Base-by-base conservation (phyloP, 768 basidiomycete species). In the Amanita exitialis region DNA sequence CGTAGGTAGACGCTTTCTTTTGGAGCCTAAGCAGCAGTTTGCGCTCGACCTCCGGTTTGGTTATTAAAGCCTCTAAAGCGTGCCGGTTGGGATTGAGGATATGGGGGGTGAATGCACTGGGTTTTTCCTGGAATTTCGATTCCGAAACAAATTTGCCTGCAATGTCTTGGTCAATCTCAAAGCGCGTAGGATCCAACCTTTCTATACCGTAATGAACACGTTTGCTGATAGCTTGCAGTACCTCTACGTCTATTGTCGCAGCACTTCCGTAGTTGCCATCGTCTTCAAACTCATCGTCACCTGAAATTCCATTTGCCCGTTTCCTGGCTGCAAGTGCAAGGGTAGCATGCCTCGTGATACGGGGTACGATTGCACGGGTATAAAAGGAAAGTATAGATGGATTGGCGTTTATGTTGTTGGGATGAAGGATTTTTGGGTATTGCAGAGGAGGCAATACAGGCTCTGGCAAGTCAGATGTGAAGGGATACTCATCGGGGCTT, bases 91-190 rank as follows among this genome's bases (percentile, higher is more conserved):
- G 83, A 2, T 76, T 76, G 34, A 77, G 76, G 60, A 99, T 99
- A 66, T 94, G 92, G 0, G 94, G 93, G 51, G 99, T 78, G 67
- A 97, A 99, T 8, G 83, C 81, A 32, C 83, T 72, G 16, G 96
- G 95, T 54, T 89, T 73, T 27, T 80, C 77, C n/a, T 76, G 64
- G 72, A 99, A 99, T 64, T 99, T 99, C 23, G 90, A 89, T 68
- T 99, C 96, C 4, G 94, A 92, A 4, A 99, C 96, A 64, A 99
- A 99, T 75, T 97, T 98, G 52, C 96, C 95, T 99, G 62, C 7
- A 50, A 34, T 51, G 8, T 41, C 43, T 15, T 44, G 39, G 42
- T 41, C 15, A 38, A 13, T 47, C 2, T 21, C 15, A 16, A 20
- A 39, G 27, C 8, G 27, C 21, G n/a, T 0, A 10, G 13, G 13